Conservation (phyloP, 495 filamentous ascomycete species). For the Aspergillus panamensis region DNA sequence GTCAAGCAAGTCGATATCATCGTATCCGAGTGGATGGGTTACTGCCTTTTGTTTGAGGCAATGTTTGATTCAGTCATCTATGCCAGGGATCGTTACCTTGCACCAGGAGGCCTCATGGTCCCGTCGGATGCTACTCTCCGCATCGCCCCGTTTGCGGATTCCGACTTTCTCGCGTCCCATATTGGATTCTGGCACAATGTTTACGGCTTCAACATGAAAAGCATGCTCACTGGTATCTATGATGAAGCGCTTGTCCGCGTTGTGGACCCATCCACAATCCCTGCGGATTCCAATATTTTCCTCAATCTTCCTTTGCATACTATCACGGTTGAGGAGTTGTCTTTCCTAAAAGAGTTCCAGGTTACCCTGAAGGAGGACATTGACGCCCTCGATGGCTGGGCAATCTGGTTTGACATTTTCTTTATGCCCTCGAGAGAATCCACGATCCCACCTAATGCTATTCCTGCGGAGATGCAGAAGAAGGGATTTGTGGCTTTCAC, state of each 20-base stretch:
- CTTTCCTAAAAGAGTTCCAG: constrained; percentile 54
- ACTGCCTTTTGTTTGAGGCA: constrained; percentile 86
- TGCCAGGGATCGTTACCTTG: constrained; percentile 81
- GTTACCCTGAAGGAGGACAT: constrained; percentile 52
- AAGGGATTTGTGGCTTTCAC: constrained; percentile 51
- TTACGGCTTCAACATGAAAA: constrained; percentile 55
- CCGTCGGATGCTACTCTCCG: constrained; percentile 86
- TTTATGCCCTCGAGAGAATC: constrained; percentile 51
- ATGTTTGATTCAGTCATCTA: constrained; percentile 94
- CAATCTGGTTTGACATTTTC: constrained; percentile 64
- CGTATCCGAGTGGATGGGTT: constrained; percentile 97
- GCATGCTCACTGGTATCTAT: constrained; percentile 55
- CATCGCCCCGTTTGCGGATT: constrained; percentile 80
- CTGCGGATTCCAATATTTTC: constrained; percentile 50
- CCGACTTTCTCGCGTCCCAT: constrained; percentile 67
- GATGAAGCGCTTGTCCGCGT: constrained; percentile 57
- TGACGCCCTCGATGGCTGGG: constrained; percentile 56
- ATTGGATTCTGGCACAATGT: constrained; percentile 68
- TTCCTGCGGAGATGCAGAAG: constrained; percentile 43
- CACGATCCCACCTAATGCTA: constrained; percentile 41
- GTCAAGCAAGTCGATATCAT: constrained; percentile 89
- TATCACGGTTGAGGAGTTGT: constrained; percentile 53
- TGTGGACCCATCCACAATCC: constrained; percentile 40
- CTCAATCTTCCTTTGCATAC: constrained; percentile 53
- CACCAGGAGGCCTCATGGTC: constrained; percentile 75